Base-by-base conservation (phyloP, 805 yeast genomes). In the Vanderwaltozyma tropicalis region DNA sequence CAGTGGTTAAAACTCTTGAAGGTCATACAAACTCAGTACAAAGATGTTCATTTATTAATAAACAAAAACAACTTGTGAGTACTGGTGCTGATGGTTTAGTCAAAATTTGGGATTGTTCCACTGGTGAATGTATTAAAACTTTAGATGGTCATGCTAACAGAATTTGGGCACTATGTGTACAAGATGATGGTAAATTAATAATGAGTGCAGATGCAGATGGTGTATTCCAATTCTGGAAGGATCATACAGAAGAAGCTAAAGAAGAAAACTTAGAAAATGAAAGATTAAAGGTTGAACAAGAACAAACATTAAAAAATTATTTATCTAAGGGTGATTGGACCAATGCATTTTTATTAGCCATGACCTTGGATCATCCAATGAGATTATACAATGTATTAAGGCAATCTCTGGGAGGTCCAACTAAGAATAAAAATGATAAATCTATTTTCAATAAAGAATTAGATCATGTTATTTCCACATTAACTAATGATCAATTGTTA, bases 151-250 rank as follows among this genome's bases (percentile, higher is more conserved):
- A 92, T 56, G 85, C 78, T 43, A 92, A 89, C 59, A 77, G 95
- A 63, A 85, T 92, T 35, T 92, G 98, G 99, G 83, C 96, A 0
- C 59, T 92, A 38, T 76, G 81, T 39, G 65, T 71, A 1, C 69
- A 74, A 42, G 63, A 74, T 26, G 82, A 79, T 48, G 89, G 94
- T 19, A 71, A 71, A 14, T 70, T 71, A 41, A 69, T 92, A 41
- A 74, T 85, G 0, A 75, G 84, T 41, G 97, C 96, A 0, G 97
- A 92, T 60, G 96, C 96, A 1, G 97, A 92, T 60, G 95, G 96
- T 39, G 79, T 85, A 19, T 73, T 92, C 46, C 81, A 85, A 35
- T 67, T 85, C 29, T 92, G 98, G 98, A 67, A 68, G 38, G 97
- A 92, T 60, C 78, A 80, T 50, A 83, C 95, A 1, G 87, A 78